These are phyloP conservation scores for Cordyceps javanica DNA, from an alignment of 2,329 filamentous ascomycete genomes.

Conservation along the genomic window DNA sequence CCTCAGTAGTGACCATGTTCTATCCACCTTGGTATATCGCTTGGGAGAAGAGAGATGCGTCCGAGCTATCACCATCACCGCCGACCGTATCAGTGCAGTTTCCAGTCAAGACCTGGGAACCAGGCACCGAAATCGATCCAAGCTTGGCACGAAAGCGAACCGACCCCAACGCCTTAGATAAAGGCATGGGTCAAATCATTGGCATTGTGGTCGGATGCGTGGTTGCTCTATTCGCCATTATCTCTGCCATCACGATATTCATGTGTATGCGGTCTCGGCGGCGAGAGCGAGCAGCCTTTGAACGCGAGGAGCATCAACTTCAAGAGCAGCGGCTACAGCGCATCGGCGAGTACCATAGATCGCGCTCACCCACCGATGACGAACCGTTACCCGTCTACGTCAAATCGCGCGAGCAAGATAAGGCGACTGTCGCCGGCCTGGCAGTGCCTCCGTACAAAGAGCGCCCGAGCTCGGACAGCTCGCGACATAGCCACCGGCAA, in stretches of 20 bases:
- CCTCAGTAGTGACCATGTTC: background rate
- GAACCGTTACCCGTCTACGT: conserved; percentile 9
- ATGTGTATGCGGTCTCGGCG: background rate
- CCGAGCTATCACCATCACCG: background rate
- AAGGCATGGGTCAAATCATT: conserved; percentile 6
- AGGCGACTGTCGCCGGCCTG: background rate
- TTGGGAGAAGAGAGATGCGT: conserved; percentile 9
- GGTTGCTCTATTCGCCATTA: background rate
- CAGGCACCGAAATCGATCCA: conserved; percentile 7
- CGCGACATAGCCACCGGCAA: background rate
- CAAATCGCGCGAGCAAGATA: conserved; percentile 1
- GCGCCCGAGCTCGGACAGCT: conserved; percentile 7
- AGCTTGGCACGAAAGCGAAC: background rate
- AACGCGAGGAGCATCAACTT: conserved; percentile 9
- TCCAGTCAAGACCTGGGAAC: conserved; percentile 10
- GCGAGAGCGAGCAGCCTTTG: background rate
- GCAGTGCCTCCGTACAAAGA: conserved; percentile 11
- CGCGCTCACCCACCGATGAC: conserved; percentile 3
- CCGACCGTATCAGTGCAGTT: conserved; percentile 1
- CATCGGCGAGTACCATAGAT: conserved; percentile 7
- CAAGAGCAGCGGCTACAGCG: conserved; percentile 4
- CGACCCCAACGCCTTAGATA: background rate
- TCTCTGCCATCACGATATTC: background rate
- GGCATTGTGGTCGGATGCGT: conserved; percentile 11
- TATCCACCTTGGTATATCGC: conserved; percentile 8